These are phyloP conservation scores for Aphanoascus verrucosus DNA, from an alignment of 2,329 filamentous ascomycete species.

Conservation along the genomic window DNA sequence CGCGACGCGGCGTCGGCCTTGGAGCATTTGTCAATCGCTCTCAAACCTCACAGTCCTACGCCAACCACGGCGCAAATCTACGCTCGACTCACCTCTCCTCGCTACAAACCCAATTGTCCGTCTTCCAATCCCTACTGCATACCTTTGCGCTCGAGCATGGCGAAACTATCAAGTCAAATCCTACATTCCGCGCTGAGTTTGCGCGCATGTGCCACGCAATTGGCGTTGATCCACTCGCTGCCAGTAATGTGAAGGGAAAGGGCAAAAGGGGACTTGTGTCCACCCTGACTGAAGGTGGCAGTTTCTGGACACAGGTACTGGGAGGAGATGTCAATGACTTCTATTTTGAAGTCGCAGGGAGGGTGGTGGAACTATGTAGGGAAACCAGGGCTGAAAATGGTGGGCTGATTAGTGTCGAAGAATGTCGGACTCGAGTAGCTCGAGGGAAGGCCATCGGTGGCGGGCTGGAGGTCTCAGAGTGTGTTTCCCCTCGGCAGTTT, in stretches of 20 bases:
- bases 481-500: conserved; percentile 16
- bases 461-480: conserved; percentile 69
- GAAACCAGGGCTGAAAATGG: conserved; percentile 83
- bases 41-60: conserved; percentile 79
- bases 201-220: conserved; percentile 97
- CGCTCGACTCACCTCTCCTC: conserved; percentile 73
- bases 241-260: conserved; percentile 44
- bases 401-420: conserved; percentile 72
- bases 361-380: conserved; percentile 85
- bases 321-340: conserved; percentile 93
- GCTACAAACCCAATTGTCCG: conserved; percentile 82
- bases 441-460: conserved; percentile 63
- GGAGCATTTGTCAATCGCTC: conserved; percentile 79
- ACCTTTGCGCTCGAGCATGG: conserved; percentile 92
- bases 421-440: conserved; percentile 66
- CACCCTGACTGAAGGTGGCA: conserved; percentile 43
- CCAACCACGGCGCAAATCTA: conserved; percentile 77
- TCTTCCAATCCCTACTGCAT: conserved; percentile 90
- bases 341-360: conserved; percentile 94
- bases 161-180: conserved; percentile 91
- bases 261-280: conserved; percentile 34
- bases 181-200: conserved; percentile 90
- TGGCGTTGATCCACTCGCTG: conserved; percentile 87
- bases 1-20: conserved; percentile 63
- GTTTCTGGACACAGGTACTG: conserved; percentile 85